A percentile compares a stretch with the other conserved stretches of the same genome.
These are phyloP conservation scores for Syzygium aromaticum DNA, from an alignment of 345 rosid genomes.

Conservation along the genomic window DNA sequence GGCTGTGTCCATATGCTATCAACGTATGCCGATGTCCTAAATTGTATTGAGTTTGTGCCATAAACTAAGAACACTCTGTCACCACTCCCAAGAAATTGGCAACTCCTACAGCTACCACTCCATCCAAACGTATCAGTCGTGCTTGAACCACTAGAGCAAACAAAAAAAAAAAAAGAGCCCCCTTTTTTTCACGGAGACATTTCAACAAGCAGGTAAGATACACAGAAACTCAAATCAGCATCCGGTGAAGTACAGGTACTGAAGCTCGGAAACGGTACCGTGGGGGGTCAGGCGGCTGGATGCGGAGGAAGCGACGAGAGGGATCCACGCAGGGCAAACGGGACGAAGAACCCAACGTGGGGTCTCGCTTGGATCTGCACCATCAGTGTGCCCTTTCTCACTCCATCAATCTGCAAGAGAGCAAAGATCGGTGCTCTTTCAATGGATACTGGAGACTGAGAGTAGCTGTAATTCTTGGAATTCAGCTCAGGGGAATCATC, in stretches of 20 bases:
- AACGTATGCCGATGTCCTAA: not conserved
- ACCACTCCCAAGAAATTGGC: not conserved
- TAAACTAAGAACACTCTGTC: not conserved
- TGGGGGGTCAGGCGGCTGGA: not conserved
- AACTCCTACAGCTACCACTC: not conserved
- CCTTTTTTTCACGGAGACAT: not conserved
- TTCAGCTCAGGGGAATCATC: not conserved
- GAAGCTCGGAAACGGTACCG: not conserved
- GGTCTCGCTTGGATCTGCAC: not conserved
- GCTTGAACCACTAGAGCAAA: not conserved
- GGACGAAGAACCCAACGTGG: not conserved
- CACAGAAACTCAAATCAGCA: not conserved
- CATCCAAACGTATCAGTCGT: not conserved
- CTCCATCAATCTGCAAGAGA: not conserved
- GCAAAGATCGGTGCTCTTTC: not conserved
- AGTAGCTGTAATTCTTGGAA: not conserved
- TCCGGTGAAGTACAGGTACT: not conserved
- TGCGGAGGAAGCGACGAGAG: not conserved
- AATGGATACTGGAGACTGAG: no score
- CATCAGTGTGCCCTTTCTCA: not conserved
- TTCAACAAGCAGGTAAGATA: not conserved
- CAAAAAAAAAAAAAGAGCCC: not conserved
- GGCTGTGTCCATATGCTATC: not conserved
- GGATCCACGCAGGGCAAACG: not conserved
- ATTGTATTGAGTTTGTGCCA: not conserved